Base-by-base conservation (phyloP, 208 protist species). In the Angomonas deanei region DNA sequence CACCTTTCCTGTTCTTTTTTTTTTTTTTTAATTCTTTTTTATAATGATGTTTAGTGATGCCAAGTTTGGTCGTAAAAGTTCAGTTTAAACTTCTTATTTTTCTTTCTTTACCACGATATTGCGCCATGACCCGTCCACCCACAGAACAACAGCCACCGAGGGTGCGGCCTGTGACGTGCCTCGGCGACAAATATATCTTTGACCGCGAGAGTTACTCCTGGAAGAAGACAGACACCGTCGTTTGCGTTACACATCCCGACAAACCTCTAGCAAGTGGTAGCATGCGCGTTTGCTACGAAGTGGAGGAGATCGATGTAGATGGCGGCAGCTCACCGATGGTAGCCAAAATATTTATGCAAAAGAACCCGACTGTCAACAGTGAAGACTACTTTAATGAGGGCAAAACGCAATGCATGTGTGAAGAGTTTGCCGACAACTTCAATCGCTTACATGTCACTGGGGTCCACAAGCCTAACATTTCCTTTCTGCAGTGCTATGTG, bases 341-440 rank as follows among this genome's bases (percentile, higher is more conserved):
- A 48, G 87, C 84, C n/a, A 94, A 94, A 80, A 70, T 94, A 65
- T 94, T 94, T 56, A 74, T 80, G 31, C 78, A 68, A 38, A 77
- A 88, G 52, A 82, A 92, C 42, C 67, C 56, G 33, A 66, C 84
- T 36, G 82, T 91, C 2, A 72, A 88, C 3, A 81, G 92, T 67
- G 76, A 77, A 70, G 87, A 94, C 63, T 94, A 94, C 79, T 91
- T 91, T 67, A 90, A 88, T 63, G 87, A 94, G 53, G 87, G 84
- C 19, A 76, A 80, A 60, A 80, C 87, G 34, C 87, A 94, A 74
- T 94, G 87, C 70, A 85, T 94, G 73, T 88, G 84, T 61, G 84
- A 92, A 33, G 78, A 80, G 47, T 94, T 92, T 55, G 87, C 87
- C 2, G 72, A 84, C 28, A 91, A 85, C 71, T 94, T 90, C 64